Percentiles rank a stretch among this genome's conserved stretches.
Conservation (phyloP, 2,329 filamentous ascomycete genomes). For the Zasmidium citrigriseum region DNA sequence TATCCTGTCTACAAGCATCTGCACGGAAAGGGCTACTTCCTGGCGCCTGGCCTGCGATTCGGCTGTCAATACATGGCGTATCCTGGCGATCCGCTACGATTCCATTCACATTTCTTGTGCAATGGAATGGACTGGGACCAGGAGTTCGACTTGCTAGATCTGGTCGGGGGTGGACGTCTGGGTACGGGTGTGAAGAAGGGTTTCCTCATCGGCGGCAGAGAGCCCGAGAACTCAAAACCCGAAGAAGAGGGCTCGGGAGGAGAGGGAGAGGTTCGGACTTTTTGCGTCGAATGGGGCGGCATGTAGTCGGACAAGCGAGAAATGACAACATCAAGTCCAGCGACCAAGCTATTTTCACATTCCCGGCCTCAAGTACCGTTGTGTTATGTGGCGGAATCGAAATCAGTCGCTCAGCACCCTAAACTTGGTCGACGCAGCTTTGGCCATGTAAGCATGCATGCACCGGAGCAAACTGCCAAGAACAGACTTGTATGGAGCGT, state of each 20-base stretch:
- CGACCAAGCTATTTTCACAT: no score
- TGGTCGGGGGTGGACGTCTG: slow-evolving; percentile 82
- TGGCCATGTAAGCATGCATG: no score
- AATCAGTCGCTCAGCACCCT: no score
- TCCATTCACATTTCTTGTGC: slow-evolving; percentile 91
- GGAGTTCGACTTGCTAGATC: slow-evolving; percentile 77
- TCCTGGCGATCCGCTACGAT: slow-evolving; percentile 89
- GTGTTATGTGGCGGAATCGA: no score
- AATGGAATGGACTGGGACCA: slow-evolving; percentile 86
- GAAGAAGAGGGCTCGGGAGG: slow-evolving; percentile 37
- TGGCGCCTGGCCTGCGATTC: slow-evolving; percentile 90
- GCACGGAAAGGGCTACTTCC: slow-evolving; percentile 77
- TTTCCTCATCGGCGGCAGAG: slow-evolving; percentile 77
- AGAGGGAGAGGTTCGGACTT: slow-evolving; percentile 61
- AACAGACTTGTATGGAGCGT: no score
- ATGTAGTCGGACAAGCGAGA: no score
- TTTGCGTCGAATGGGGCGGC: slow-evolving; percentile 90
- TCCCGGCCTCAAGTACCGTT: no score
- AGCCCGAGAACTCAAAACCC: slow-evolving; percentile 36
- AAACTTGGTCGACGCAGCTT: no score
- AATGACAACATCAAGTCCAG: no score
- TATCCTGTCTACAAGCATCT: slow-evolving; percentile 81
- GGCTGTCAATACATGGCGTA: slow-evolving; percentile 94
- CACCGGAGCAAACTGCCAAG: no score
- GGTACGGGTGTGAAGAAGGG: slow-evolving; percentile 97